These are phyloP conservation scores for Beauveria caledonica DNA, from an alignment of 2,329 filamentous ascomycete species.

Conservation along the genomic window DNA sequence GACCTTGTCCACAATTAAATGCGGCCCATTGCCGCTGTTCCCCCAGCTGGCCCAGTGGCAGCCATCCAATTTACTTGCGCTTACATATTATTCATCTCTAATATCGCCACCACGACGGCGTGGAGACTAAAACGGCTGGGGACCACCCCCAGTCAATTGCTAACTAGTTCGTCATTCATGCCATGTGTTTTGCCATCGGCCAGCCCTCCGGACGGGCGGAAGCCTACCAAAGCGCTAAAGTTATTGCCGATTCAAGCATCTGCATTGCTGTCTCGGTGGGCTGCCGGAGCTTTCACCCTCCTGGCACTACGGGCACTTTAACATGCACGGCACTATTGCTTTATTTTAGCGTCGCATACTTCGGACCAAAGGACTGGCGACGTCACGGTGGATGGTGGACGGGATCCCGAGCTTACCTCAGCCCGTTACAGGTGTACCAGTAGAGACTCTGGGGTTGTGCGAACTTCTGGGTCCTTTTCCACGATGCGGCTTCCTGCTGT, in stretches of 20 bases:
- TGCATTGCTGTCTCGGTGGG: background rate
- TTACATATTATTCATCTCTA: slow-evolving; percentile 2
- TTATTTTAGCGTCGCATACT: background rate
- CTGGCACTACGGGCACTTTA: background rate
- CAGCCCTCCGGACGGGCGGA: slow-evolving; percentile 6
- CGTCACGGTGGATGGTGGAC: background rate
- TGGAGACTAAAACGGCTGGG: background rate
- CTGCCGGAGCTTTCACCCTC: background rate
- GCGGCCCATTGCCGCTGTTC: slow-evolving; percentile 1
- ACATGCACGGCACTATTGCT: background rate
- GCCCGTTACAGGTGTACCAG: no score
- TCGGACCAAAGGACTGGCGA: slow-evolving; percentile 4
- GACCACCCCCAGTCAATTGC: background rate
- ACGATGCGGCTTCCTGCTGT: no score
- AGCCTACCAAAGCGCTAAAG: background rate
- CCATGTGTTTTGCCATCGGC: background rate
- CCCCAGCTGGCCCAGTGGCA: background rate
- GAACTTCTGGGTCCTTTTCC: no score
- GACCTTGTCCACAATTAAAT: slow-evolving; percentile 5
- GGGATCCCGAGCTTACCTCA: background rate
- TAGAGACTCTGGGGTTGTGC: no score
- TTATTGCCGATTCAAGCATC: background rate
- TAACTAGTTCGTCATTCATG: background rate
- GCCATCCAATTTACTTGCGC: background rate
- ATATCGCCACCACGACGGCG: background rate